Evolutionary conservation across 169 alveolate genomes (phyloP).

Genomic region (Cystoisospora suis): DNA sequence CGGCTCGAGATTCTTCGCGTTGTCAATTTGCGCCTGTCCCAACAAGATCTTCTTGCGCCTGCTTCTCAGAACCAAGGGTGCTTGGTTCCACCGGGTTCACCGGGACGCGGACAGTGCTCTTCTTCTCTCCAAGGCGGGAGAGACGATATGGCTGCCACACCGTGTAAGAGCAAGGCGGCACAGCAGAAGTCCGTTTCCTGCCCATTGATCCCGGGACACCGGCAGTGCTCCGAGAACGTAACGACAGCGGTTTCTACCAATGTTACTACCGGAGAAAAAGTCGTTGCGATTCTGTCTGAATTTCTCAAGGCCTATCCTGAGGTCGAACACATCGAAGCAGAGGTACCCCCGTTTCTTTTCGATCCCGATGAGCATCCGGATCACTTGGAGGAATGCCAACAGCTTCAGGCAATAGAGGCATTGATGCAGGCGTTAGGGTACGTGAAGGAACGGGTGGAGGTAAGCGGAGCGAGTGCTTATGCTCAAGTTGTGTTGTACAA

Average conservation of each 20-base stretch:
- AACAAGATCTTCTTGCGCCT: too few species aligned
- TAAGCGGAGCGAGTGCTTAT: not conserved
- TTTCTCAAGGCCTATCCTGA: not conserved
- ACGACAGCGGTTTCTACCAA: too few species aligned
- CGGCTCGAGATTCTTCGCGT: not conserved
- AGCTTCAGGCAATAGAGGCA: not conserved
- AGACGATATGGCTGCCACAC: too few species aligned
- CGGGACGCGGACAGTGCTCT: too few species aligned
- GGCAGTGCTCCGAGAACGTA: too few species aligned
- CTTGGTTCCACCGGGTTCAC: too few species aligned
- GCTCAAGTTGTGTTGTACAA: not conserved
- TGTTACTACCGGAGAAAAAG: not conserved
- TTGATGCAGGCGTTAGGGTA: not conserved
- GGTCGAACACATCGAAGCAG: not conserved
- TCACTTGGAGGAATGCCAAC: not conserved
- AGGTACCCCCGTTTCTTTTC: slow-evolving; percentile 13
- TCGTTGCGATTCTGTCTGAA: not conserved
- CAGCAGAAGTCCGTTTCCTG: too few species aligned
- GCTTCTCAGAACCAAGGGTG: too few species aligned
- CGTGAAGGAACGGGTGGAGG: not conserved
- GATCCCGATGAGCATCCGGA: not conserved
- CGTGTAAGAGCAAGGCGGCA: too few species aligned
- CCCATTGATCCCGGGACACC: too few species aligned
- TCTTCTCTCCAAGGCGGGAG: too few species aligned
- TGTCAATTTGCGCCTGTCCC: too few species aligned